Evolutionary conservation across 495 filamentous ascomycete species (phyloP).

Genomic region (Tuber umbilicatum): DNA sequence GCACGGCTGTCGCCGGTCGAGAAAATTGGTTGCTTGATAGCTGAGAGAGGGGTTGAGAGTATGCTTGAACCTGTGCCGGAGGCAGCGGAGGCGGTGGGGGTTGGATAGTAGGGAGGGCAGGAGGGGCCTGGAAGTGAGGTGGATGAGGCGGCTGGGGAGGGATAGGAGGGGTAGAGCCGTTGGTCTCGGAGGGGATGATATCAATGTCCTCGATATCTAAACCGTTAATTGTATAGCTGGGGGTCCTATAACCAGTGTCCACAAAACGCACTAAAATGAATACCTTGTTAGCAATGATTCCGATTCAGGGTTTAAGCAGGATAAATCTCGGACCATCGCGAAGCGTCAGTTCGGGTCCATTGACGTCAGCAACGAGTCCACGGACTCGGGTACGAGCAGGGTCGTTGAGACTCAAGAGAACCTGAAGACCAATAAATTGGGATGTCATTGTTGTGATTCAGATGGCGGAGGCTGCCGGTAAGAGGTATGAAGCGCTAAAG

Average conservation of each 20-base stretch:
- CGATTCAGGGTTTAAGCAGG: slow-evolving; percentile 10
- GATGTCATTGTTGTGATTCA: slow-evolving; percentile 50
- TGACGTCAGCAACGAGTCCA: slow-evolving; percentile 67
- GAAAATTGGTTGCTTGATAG: slow-evolving; percentile 17
- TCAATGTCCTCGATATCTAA: slow-evolving; percentile 55
- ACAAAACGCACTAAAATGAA: slow-evolving; percentile 38
- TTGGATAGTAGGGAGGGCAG: neutral
- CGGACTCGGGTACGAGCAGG: slow-evolving; percentile 61
- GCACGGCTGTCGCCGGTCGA: slow-evolving; percentile 18
- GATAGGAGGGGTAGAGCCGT: slow-evolving; percentile 26
- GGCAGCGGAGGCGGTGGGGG: slow-evolving; percentile 18
- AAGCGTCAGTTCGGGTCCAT: slow-evolving; percentile 66
- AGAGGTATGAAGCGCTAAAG: neutral
- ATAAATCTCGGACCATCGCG: slow-evolving; percentile 53
- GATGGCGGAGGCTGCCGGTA: neutral
- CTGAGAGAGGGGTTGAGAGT: slow-evolving; percentile 22
- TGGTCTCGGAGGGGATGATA: slow-evolving; percentile 39
- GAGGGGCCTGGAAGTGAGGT: slow-evolving; percentile 11
- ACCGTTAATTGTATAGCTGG: slow-evolving; percentile 52
- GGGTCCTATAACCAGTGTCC: slow-evolving; percentile 44
- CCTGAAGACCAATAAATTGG: slow-evolving; percentile 72
- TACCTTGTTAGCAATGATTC: slow-evolving; percentile 21
- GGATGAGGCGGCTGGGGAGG: slow-evolving; percentile 22
- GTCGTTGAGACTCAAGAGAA: slow-evolving; percentile 64
- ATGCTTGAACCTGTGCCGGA: slow-evolving; percentile 8